Evolutionary conservation across 179 eudicot species (phyloP), one percentile per base, ranked within the genome.

Genomic region (Drosera spatulata): DNA sequence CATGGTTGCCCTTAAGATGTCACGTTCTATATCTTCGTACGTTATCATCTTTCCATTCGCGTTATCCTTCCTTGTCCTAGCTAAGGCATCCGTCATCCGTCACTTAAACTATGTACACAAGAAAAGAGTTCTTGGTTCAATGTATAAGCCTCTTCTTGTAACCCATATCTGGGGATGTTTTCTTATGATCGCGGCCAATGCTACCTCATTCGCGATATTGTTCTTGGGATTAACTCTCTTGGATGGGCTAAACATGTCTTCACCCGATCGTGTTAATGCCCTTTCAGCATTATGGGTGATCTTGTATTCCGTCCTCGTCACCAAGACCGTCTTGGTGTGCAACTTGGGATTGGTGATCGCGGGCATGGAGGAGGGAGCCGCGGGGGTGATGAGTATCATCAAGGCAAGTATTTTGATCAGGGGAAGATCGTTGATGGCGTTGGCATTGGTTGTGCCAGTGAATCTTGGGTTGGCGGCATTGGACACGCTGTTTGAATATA

Each of bases 401-500:
- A 76, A 70, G 70, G 85, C 91, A 1, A 79, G 84, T 64, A 56
- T 71, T 3, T 10, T 74, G 54, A 70, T 88, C 7, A 72, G 62
- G 51, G 91, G 95, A 15, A 80, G 77, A 22, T 73, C 82, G 6
- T 67, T 77, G 33, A 84, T 79, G 7, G 98, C 96, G 0, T 50
- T 91, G 54, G 77, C 86, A 5, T 55, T 91, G 44, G 79, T 91
- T 0, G 56, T 88, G 60, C 83, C 86, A 14, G 60, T 71, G 11
- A 88, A 84, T 59, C 39, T 88, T 12, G 85, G 79, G 6, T 37
- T 85, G 40, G 91, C 95, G 2, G 86, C 78, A 4, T 55, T 88
- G 3, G 98, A 91, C 44, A 85, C 85, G 10, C 63, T 91, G 69
- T 91, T 91, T 55, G 82, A 76, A 40, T 85, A 70, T 75, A 64